Evolutionary conservation across 345 rosid species (phyloP), one percentile per base, ranked within the genome.

Genomic region (Microcos paniculata): DNA sequence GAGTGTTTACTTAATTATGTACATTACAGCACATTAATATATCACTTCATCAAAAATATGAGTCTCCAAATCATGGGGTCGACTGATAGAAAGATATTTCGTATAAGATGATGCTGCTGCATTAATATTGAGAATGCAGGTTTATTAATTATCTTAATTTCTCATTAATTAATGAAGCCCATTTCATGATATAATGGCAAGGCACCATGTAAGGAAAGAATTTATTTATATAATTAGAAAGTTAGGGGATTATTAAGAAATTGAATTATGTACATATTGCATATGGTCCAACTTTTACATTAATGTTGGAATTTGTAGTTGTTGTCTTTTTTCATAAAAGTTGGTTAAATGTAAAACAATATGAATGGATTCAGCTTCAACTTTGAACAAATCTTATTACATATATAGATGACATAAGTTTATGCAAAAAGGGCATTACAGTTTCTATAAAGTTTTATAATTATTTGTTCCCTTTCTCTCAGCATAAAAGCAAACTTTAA

Each of bases 301-400:
- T 67, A 67, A 67, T 26, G 38, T 45, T 45, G 40, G 55, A 43
- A 67, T 67, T 67, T 21, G 71, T 45, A 26, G 38, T 67, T 67
- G 38, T 38, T 26, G 23, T 26, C 35, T 26, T 67, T 67, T 46
- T 46, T 45, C 38, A 67, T 45, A 26, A 67, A 67, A 38, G 40
- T 63, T 48, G 38, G 30, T 40, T 63, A 38, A 40, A 63, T 63
- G 48, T 11, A 19, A 40, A 8, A 35, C 18, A n/a, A 31, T 11
- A 40, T 2, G 19, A 40, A 28, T 12, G 24, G 9, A 12, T 38
- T 63, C 49, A 38, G 16, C 69, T 38, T 24, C 46, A 63, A 9
- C 12, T 10, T 61, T 35, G 24, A 63, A 35, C 15, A 38, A n/a
- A 1, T 7, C n/a, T 19, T 42, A 18, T 23, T 42, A 11, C n/a